Evolutionary conservation across 768 basidiomycete species (phyloP), one percentile per base, ranked within the genome.

Genomic region (Pulveroboletus sp.): DNA sequence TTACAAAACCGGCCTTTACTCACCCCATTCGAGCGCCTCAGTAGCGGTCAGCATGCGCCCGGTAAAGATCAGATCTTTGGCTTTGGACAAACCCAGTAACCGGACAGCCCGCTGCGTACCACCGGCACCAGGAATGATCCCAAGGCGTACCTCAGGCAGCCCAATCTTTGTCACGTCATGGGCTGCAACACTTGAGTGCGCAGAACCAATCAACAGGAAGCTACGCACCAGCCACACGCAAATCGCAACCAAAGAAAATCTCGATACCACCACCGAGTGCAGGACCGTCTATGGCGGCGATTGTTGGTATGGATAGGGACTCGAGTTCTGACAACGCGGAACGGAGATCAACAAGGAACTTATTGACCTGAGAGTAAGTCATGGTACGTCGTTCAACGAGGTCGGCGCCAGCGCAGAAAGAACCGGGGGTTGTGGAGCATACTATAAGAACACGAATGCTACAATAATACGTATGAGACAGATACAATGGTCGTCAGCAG

Each of bases 261-360:
- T 97, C 94, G 24, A 94, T 75, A 2, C 94, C 94, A n/a, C 94
- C 94, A 11, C 94, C 94, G 0, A 97, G 75, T 10, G 94, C 94
- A 17, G 90, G 90, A 0, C 94, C 94, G 63, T 97, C 94, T 35
- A 97, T 88, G 5, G 93, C 91, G 31, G 88, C 88, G 47, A 97
- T 88, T 13, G 91, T 94, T 4, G 94, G 94, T 72, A 94, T 80
- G 6, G 87, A 85, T 27, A 95, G 72, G 35, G 75, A 73, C 69
- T 94, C 92, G n/a, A 97, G 78, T 59, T 79, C 80, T 24, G 78
- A 75, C 34, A 97, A 68, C 9, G 89, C 78, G 33, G 74, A 72
- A 24, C 94, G 80, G 20, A 97, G 74, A 57, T 87, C 82, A 41
- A 75, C 69, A 38, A 97, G 84, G 69, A 95, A 97, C 58, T 76